These are phyloP conservation scores for Podospora comata DNA, from an alignment of 495 filamentous ascomycete species.

Conservation along the genomic window DNA sequence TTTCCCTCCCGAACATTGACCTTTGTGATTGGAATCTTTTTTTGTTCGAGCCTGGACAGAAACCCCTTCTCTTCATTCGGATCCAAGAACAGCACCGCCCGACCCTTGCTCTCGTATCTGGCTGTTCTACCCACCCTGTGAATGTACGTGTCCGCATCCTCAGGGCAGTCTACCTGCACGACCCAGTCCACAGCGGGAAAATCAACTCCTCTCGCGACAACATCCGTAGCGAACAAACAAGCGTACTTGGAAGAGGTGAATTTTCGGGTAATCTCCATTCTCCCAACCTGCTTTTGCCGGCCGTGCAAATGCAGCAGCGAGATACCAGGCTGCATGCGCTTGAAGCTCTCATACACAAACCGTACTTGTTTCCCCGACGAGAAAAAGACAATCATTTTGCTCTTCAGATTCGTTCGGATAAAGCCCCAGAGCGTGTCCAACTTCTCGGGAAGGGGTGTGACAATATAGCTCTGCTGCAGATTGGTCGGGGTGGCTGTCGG, in stretches of 20 bases:
- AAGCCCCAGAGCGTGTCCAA: slow-evolving; percentile 90
- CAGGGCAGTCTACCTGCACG: slow-evolving; percentile 88
- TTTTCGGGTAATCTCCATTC: slow-evolving; percentile 77
- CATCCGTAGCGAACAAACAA: slow-evolving; percentile 93
- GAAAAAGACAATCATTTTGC: slow-evolving; percentile 91
- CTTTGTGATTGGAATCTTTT: slow-evolving; percentile 78
- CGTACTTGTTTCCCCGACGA: slow-evolving; percentile 95
- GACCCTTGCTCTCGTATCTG: slow-evolving; percentile 82
- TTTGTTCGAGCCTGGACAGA: slow-evolving; percentile 74
- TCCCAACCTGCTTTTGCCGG: slow-evolving; percentile 83
- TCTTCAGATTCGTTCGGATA: slow-evolving; percentile 79
- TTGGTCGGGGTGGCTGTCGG: slow-evolving; percentile 75
- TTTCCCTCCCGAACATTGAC: slow-evolving; percentile 88
- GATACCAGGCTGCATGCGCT: slow-evolving; percentile 91
- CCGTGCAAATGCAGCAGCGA: slow-evolving; percentile 94
- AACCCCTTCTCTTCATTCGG: slow-evolving; percentile 88
- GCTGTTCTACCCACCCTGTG: slow-evolving; percentile 94
- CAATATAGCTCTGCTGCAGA: slow-evolving; percentile 86
- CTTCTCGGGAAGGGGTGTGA: slow-evolving; percentile 80
- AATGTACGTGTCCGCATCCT: slow-evolving; percentile 96
- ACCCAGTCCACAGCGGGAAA: slow-evolving; percentile 99
- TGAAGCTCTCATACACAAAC: slow-evolving; percentile 89
- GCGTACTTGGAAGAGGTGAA: slow-evolving; percentile 75
- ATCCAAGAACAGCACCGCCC: slow-evolving; percentile 86
- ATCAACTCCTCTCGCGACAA: slow-evolving; percentile 88